Base-by-base conservation (phyloP, 192 early-diverging fungal species). In the Podila horticola region DNA sequence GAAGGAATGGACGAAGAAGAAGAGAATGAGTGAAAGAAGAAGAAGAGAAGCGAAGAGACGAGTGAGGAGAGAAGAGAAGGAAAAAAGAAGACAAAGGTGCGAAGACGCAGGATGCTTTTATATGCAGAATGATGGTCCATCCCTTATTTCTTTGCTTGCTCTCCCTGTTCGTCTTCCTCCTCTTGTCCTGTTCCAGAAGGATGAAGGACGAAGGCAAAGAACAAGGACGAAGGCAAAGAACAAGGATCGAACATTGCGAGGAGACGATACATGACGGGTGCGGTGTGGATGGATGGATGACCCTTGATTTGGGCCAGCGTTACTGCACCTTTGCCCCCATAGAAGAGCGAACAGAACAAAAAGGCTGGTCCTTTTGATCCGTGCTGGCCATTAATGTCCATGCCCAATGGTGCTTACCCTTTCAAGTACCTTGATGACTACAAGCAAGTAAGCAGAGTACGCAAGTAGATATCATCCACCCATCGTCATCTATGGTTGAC, bases 121-220 rank as follows among this genome's bases (percentile, higher is more conserved):
- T 55, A 55, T 8, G 52, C 52, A 55, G n/a, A 55, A 55, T 55
- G 52, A 55, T 55, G 52, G 13, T 66, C 64, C 64, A 17, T 45
- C 64, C 48, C 49, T 66, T 20, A 31, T 34, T 57, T 30, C 15
- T 9, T 24, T 7, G 2, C 1, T 30, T 48, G 1, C 33, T 29
- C 29, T 48, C 62, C 31, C 41, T 59, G 8, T 41, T 68, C 10
- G 59, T 31, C 45, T 61, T 17, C 38, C 17, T 45, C 2, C 0
- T 15, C 68, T 26, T 30, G 3, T 22, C 24, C 8, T 51, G 24
- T 12, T 31, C 59, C 58, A 29, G 26, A 34, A 17, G 60, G 19
- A 20, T 34, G 13, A 45, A 12, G 0, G 13, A 17, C 22, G 13
- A 17, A 4, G 41, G 41, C 33, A 13, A 59, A 26, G 57, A 59